Conservation (phyloP, 257 asterid species). For the Osmanthus fragrans region DNA sequence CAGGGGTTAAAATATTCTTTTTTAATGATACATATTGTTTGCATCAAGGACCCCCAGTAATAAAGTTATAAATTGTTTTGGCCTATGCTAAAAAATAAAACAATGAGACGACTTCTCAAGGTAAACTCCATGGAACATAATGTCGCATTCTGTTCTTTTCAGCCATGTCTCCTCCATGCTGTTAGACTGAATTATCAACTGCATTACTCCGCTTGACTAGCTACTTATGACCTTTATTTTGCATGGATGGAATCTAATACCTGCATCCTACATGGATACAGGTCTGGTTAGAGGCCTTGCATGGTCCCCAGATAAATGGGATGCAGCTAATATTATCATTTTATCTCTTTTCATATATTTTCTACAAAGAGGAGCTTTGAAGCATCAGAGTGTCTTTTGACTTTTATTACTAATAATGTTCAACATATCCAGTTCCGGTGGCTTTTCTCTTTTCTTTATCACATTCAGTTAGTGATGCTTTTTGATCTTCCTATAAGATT, state of each 20-base stretch:
- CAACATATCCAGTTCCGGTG: background rate
- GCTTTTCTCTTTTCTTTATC: background rate
- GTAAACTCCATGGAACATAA: background rate
- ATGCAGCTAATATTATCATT: background rate
- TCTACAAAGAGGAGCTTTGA: background rate
- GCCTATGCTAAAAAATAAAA: background rate
- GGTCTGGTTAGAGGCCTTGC: background rate
- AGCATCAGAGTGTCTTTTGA: background rate
- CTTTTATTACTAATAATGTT: background rate
- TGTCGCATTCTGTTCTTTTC: background rate
- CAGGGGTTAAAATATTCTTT: background rate
- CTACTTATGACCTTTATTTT: too few relatives aligned
- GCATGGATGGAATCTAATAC: too few relatives aligned
- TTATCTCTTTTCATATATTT: background rate
- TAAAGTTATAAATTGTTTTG: background rate
- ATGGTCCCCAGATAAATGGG: background rate
- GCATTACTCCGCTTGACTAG: background rate
- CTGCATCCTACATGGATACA: too few relatives aligned
- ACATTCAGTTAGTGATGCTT: background rate
- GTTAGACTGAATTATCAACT: background rate
- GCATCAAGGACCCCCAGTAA: background rate
- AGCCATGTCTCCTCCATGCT: background rate
- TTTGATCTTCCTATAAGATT: background rate
- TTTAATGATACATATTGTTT: background rate
- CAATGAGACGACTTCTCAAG: background rate